A percentile compares a stretch with the other conserved stretches of the same genome.
phyloP scores from a whole-genome alignment of 768 basidiomycete genomes.

The Tulasnella sp. region DNA sequence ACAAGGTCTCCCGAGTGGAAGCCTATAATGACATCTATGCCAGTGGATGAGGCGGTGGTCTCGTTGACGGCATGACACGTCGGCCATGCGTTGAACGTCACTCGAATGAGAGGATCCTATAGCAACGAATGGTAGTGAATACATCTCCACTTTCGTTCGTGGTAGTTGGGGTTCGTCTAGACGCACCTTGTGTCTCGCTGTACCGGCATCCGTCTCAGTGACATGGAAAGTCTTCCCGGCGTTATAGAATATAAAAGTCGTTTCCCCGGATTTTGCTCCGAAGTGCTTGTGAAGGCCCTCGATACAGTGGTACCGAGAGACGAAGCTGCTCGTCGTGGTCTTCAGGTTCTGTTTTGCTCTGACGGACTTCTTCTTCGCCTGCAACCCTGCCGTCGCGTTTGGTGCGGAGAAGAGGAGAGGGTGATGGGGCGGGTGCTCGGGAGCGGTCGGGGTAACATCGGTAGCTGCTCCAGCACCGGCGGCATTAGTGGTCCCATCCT shows the following conservation, averaged over 20 bases:
- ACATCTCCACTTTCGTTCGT: neutral
- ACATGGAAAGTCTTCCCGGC: conserved; percentile 78
- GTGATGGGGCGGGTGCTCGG: conserved; percentile 15
- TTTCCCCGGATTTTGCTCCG: conserved; percentile 77
- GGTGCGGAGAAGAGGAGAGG: conserved; percentile 22
- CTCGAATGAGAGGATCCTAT: conserved; percentile 80
- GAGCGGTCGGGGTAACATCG: conserved; percentile 13
- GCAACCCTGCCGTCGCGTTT: conserved; percentile 29
- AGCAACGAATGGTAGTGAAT: neutral
- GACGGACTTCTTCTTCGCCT: conserved; percentile 60
- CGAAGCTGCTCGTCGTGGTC: conserved; percentile 88
- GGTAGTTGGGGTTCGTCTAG: no score
- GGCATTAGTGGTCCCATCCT: conserved; percentile 27
- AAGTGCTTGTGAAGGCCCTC: conserved; percentile 72
- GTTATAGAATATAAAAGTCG: conserved; percentile 84
- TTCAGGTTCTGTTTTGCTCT: conserved; percentile 89
- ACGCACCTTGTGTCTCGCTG: conserved; percentile 69
- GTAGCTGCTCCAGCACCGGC: neutral
- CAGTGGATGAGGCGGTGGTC: conserved; percentile 69
- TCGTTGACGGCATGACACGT: conserved; percentile 89
- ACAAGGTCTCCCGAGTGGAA: conserved; percentile 92
- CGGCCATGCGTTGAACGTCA: conserved; percentile 79
- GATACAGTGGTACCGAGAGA: conserved; percentile 75
- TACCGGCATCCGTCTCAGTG: conserved; percentile 80
- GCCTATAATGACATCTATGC: conserved; percentile 85